Base-by-base conservation (phyloP, 2,329 filamentous ascomycete species). In the Dendrostoma leiphaemia region DNA sequence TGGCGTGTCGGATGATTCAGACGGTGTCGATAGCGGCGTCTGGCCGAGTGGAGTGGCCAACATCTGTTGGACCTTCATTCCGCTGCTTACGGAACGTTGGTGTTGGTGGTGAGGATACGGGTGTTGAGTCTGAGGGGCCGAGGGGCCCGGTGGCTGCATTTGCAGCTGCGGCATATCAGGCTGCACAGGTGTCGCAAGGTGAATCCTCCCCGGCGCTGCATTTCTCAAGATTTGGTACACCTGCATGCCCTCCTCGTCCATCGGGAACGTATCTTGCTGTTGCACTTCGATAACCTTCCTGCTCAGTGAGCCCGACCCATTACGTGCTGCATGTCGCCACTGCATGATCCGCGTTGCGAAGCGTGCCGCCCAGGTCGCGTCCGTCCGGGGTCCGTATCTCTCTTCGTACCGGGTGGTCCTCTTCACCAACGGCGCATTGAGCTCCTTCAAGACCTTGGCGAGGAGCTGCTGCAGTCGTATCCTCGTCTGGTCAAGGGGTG, bases 341-440 rank as follows among this genome's bases (percentile, higher is more conserved):
- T 57, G 55, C 35, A 57, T 54, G 47, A 57, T 31, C 15, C 55
- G 55, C 7, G 55, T 57, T 6, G 55, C 48, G 34, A 54, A 54
- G 21, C 55, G 55, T 6, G 55, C 47, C 1, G 55, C 55, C 55
- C 55, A 57, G 0, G 55, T 54, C 21, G 46, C 55, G 37, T 57
- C 55, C 10, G 51, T 48, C 12, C 55, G 51, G 3, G 51, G 51
- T 3, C 55, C 55, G 31, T 54, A 53, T 10, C 19, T 3, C 26
- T 51, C 35, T 19, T 54, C 55, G 51, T 57, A 57, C 10, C 55
- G 55, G n/a, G 44, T 38, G 13, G 44, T 34, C 24, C 32, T 28
- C 47, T 47, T 48, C 35, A 35, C 24, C 17, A 57, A 24, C 6
- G 51, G 52, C 44, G n/a, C 34, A 24, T 54, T 57, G 31, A 57